Conservation (phyloP, 108 stramenopile species). For the Cyclotella sp. region DNA sequence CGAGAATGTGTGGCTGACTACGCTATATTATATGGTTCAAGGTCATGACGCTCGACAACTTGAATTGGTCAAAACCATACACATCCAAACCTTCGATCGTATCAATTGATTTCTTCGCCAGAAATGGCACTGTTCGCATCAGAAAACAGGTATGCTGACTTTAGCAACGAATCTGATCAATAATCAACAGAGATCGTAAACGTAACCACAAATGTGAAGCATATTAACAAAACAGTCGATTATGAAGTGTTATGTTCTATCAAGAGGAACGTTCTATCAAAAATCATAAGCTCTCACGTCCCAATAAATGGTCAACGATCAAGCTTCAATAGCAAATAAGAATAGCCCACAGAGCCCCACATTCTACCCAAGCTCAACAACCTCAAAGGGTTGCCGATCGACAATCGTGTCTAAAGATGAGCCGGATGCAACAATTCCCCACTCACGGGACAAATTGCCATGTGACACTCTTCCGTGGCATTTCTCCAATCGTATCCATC, state of each 20-base stretch:
- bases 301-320: not conserved
- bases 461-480: conserved; percentile 86
- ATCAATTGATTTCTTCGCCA: too few species aligned
- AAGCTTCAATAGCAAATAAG: conserved; percentile 4
- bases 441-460: conserved; percentile 79
- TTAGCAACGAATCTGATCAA: too few species aligned
- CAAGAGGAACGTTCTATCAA: not conserved
- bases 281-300: not conserved
- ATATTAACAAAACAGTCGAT: not conserved
- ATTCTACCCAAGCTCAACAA: not conserved
- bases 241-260: not conserved
- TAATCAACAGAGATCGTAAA: too few species aligned
- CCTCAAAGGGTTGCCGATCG: not conserved
- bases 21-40: too few species aligned
- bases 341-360: not conserved
- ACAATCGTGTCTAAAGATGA: conserved; percentile 29
- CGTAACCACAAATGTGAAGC: not conserved
- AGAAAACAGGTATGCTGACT: too few species aligned
- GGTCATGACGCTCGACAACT: too few species aligned
- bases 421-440: conserved; percentile 87
- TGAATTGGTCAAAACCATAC: too few species aligned
- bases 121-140: too few species aligned
- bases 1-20: too few species aligned
- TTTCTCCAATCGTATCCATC: conserved; percentile 89
- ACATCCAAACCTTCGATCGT: too few species aligned